These are phyloP conservation scores for Acer campestre DNA, from an alignment of 345 rosid genomes.

Conservation along the genomic window DNA sequence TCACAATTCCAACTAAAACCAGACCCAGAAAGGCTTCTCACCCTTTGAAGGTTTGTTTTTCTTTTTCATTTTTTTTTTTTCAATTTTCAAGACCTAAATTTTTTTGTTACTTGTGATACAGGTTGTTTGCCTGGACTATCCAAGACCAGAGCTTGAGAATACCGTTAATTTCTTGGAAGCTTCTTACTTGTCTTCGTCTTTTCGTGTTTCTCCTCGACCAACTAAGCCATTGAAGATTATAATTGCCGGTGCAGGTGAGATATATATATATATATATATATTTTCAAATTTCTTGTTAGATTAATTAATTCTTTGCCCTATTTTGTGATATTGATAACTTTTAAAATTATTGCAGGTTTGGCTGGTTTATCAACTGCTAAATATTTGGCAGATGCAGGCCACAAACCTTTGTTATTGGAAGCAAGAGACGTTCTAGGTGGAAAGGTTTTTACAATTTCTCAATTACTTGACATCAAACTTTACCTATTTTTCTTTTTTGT, in stretches of 20 bases:
- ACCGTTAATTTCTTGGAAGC: conserved; percentile 85
- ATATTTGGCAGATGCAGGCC: conserved; percentile 96
- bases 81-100: neutral
- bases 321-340: neutral
- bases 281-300: neutral
- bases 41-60: conserved; percentile 52
- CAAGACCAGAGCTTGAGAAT: conserved; percentile 82
- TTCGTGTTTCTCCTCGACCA: conserved; percentile 67
- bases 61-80: neutral
- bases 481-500: neutral
- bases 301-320: neutral
- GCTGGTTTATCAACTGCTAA: conserved; percentile 95
- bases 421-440: conserved; percentile 97
- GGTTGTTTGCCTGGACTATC: conserved; percentile 86
- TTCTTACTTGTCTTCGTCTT: conserved; percentile 73
- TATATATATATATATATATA: neutral
- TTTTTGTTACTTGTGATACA: conserved; percentile 22
- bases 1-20: conserved; percentile 39
- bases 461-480: neutral
- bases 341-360: conserved; percentile 57
- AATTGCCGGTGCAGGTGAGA: conserved; percentile 86
- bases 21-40: conserved; percentile 35
- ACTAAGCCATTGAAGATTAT: conserved; percentile 74
- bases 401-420: conserved; percentile 76
- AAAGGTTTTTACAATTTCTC: conserved; percentile 54